A percentile compares a stretch with the other conserved stretches of the same genome.
Evolutionary conservation across 2,329 filamentous ascomycete species (phyloP).

Genomic region (Calonectria ilicicola): DNA sequence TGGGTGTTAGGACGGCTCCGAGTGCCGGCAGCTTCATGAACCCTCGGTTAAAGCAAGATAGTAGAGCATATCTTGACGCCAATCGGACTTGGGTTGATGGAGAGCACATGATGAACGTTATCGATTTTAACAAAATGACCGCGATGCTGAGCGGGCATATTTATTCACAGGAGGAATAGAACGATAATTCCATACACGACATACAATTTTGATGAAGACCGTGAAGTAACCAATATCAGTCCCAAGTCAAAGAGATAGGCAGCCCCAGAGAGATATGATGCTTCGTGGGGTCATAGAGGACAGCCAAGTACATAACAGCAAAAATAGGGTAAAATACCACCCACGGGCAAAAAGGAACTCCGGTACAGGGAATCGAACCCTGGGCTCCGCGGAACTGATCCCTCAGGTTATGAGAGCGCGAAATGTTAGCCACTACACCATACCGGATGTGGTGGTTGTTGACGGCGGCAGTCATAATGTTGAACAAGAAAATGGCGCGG

Average conservation of each 20-base stretch:
- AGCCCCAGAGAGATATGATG: neutral
- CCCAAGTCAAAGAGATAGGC: too few species aligned
- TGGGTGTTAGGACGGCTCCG: neutral
- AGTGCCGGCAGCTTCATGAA: neutral
- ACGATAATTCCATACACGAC: neutral
- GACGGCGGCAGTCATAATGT: neutral
- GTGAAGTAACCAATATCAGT: too few species aligned
- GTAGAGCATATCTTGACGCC: neutral
- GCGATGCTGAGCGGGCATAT: too few species aligned
- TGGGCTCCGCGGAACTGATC: slow-evolving; percentile 40
- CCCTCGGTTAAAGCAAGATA: neutral
- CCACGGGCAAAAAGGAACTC: slow-evolving; percentile 23
- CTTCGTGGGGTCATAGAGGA: neutral
- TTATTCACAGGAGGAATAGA: too few species aligned
- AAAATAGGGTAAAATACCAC: neutral
- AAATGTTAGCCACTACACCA: slow-evolving; percentile 45
- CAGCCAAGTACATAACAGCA: neutral
- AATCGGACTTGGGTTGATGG: too few species aligned
- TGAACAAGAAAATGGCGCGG: neutral
- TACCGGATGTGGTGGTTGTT: slow-evolving; percentile 35
- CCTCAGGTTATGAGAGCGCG: slow-evolving; percentile 34
- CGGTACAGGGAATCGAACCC: slow-evolving; percentile 45
- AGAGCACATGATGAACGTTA: neutral
- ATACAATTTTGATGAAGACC: too few species aligned
- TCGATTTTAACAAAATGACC: too few species aligned